These are phyloP conservation scores for Skeletonema marinoi DNA, from an alignment of 108 stramenopile genomes.

Conservation along the genomic window DNA sequence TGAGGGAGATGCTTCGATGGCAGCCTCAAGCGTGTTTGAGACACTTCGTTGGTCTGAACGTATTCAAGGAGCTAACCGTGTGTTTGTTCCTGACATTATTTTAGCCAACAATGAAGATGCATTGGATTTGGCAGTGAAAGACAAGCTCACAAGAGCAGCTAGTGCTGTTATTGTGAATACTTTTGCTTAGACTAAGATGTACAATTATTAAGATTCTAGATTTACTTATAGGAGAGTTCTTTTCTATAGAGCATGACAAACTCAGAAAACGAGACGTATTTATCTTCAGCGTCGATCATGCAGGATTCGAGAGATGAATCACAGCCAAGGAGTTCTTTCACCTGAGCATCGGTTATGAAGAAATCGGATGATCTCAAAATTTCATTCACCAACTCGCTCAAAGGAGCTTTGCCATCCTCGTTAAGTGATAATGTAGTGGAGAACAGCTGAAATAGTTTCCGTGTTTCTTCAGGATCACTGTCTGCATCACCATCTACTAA, in stretches of 20 bases:
- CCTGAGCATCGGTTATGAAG: constrained; percentile 23
- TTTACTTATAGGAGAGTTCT: background rate
- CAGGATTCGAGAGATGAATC: constrained; percentile 19
- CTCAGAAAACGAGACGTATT: constrained; percentile 41
- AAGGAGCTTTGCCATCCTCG: constrained; percentile 45
- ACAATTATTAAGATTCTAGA: background rate
- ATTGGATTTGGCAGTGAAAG: constrained; percentile 75
- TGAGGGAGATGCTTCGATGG: constrained; percentile 59
- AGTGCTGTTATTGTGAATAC: constrained; percentile 77
- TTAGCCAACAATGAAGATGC: constrained; percentile 46
- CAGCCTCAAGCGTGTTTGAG: constrained; percentile 80
- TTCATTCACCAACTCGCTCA: constrained; percentile 40
- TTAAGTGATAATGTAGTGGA: constrained; percentile 39
- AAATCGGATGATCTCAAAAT: constrained; percentile 34
- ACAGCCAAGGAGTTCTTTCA: constrained; percentile 37
- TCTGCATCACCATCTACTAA: constrained; percentile 36
- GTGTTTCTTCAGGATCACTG: constrained; percentile 35
- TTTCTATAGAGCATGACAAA: constrained; percentile 41
- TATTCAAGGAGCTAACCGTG: constrained; percentile 56
- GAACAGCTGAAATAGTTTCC: constrained; percentile 43
- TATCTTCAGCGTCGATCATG: constrained; percentile 21
- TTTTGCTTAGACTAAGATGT: constrained; percentile 4
- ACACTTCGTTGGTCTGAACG: constrained; percentile 89
- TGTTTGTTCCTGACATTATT: constrained; percentile 73
- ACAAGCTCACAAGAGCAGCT: constrained; percentile 83